Base-by-base conservation (phyloP, 768 basidiomycete species). In the Fomitopsis serialis region DNA sequence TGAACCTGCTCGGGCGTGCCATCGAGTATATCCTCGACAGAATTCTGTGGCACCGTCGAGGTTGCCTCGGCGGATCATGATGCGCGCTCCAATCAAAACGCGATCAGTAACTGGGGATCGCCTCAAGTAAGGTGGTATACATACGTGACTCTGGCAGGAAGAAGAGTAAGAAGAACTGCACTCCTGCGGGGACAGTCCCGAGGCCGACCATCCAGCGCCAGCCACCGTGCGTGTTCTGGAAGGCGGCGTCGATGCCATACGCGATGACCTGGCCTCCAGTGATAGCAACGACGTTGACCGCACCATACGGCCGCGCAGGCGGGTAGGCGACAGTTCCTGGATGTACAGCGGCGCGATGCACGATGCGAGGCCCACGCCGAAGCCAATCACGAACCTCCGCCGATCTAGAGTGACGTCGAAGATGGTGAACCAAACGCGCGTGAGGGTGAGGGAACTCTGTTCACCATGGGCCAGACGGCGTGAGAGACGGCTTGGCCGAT, bases 141-240 rank as follows among this genome's bases (percentile, higher is more conserved):
- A 64, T 55, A 88, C 87, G 90, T 45, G 85, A 86, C 68, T 92
- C 90, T 2, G 90, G 90, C 3, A 91, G 72, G 63, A 85, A 82
- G 51, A 80, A 71, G 48, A 91, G 63, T 50, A 82, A 68, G 2
- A 76, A 42, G 35, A 84, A 72, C 61, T 91, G 89, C 5, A 89
- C 53, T 2, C 68, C 82, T 1, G 87, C 83, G 1, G 87, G 87
- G 2, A 87, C 71, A 1, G 80, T 79, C 13, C 89, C 87, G 2
- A 92, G 70, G 3, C 87, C 90, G 15, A 89, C 86, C 85, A 91
- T 88, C 81, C 81, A 92, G 48, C 90, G 72, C 90, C 90, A 93
- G 2, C 90, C 90, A 2, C 75, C 69, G 29, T 68, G 67, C 49
- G 78, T 68, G 53, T 78, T 77, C 54, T 74, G 78, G 58, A 87